phyloP scores from a whole-genome alignment of 1,139 yeast genomes.

The Lodderomyces parapsilosis region DNA sequence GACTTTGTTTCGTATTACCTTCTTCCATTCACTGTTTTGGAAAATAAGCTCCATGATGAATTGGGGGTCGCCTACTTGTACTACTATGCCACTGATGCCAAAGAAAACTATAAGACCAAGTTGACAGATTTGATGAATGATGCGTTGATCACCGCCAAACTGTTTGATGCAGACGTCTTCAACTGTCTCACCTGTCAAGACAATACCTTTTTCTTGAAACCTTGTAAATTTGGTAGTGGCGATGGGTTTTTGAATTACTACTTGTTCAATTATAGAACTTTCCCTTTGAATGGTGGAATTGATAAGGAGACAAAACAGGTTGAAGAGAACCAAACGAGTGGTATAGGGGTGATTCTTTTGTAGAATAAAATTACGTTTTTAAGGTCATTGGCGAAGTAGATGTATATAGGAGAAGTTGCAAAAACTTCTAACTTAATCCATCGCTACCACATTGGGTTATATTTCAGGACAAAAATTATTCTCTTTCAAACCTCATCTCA shows the following conservation, averaged over 20 bases:
- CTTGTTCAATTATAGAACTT: slow-evolving; percentile 83
- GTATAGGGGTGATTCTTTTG: slow-evolving; percentile 85
- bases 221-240: slow-evolving; percentile 88
- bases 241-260: slow-evolving; percentile 92
- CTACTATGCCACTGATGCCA: slow-evolving; percentile 79
- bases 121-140: slow-evolving; percentile 64
- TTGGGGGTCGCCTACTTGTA: slow-evolving; percentile 86
- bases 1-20: slow-evolving; percentile 90
- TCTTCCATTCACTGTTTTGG: slow-evolving; percentile 81
- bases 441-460: not conserved
- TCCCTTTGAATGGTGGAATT: slow-evolving; percentile 80
- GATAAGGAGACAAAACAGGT: slow-evolving; percentile 51
- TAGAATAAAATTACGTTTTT: too few relatives aligned
- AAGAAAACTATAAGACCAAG: slow-evolving; percentile 50
- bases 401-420: too few relatives aligned
- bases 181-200: slow-evolving; percentile 92
- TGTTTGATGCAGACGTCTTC: slow-evolving; percentile 77
- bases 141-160: slow-evolving; percentile 74
- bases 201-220: slow-evolving; percentile 76
- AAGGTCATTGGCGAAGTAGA: too few relatives aligned
- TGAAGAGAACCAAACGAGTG: slow-evolving; percentile 60
- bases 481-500: slow-evolving; percentile 8
- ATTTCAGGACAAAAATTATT: slow-evolving; percentile 3
- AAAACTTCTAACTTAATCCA: not conserved
- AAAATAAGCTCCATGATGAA: slow-evolving; percentile 62